Base-by-base conservation (phyloP, 352 stramenopile genomes). In the Albugo laibachii region DNA sequence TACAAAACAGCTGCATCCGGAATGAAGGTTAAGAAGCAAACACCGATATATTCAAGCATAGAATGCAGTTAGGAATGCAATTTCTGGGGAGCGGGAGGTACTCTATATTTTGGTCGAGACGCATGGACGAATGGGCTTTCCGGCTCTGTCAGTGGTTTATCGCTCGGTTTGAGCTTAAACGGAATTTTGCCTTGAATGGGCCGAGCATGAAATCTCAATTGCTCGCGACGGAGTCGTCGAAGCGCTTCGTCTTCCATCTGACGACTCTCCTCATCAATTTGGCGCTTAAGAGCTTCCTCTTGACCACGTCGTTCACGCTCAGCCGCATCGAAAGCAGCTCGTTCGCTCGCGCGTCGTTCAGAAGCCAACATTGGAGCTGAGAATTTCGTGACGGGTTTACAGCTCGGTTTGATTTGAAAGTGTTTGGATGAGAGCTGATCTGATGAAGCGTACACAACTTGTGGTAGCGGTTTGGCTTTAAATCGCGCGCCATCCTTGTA, bases 161-260 rank as follows among this genome's bases (percentile, higher is more conserved):
- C 58, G 27, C 66, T 63, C 2, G 59, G 53, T 49, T 80, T 80
- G 37, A 75, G 35, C 21, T 61, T 58, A 42, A 79, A 83, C 31
- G 51, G 36, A 52, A 66, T 77, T 41, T 46, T 18, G 8, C 64
- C 60, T 24, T 69, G 70, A 42, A 67, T 66, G 5, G 74, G 74
- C 2, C 69, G 74, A 0, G 74, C 74, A 37, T 80, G 70, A 52
- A 87, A 87, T 56, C 66, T 65, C 50, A 87, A 67, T 20, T 83
- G 61, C 47, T 82, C 67, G n/a, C 63, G 66, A 16, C 74, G 74
- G 41, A 87, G 41, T 2, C 62, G 66, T 47, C 73, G 78, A 50
- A 87, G 70, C 49, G 83, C 68, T 20, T 82, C 71, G 24, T 83
- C 71, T 34, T 83, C 58, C 4, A 58, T 47, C 34, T 66, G 71